These are phyloP conservation scores for Lentinula raphanica DNA, from an alignment of 768 basidiomycete species.

Conservation along the genomic window DNA sequence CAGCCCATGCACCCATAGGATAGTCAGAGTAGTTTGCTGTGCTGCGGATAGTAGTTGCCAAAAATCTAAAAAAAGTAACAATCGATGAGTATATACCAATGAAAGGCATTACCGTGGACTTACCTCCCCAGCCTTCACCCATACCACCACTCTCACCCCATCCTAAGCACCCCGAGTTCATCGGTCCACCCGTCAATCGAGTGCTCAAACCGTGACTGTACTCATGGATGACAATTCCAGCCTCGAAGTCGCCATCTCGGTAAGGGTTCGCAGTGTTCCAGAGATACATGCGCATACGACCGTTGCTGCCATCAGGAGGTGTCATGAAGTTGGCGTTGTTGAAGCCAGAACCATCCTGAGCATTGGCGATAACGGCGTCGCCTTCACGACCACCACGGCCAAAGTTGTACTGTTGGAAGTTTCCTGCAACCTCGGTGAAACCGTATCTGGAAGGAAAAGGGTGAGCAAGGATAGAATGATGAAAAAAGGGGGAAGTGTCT, in stretches of 20 bases:
- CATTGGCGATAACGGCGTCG: conserved; percentile 91
- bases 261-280: conserved; percentile 92
- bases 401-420: conserved; percentile 99
- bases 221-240: conserved; percentile 95
- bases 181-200: conserved; percentile 89
- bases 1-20: conserved; percentile 94
- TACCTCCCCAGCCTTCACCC: conserved; percentile 95
- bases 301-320: conserved; percentile 78
- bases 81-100: background rate
- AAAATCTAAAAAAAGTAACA: conserved; percentile 46
- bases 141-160: conserved; percentile 97
- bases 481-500: conserved; percentile 8
- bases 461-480: background rate
- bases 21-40: conserved; percentile 67
- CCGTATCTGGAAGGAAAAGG: conserved; percentile 56
- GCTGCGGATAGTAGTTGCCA: conserved; percentile 85
- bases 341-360: conserved; percentile 91
- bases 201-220: conserved; percentile 87
- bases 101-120: conserved; percentile 10
- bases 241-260: conserved; percentile 93
- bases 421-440: conserved; percentile 86
- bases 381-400: conserved; percentile 81
- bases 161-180: conserved; percentile 88
- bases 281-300: conserved; percentile 93
- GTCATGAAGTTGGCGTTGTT: conserved; percentile 94